A percentile compares a stretch with the other conserved stretches of the same genome.
These are phyloP conservation scores for Sanghuangporus weigelae DNA, from an alignment of 1,284 basidiomycete species.

Conservation along the genomic window DNA sequence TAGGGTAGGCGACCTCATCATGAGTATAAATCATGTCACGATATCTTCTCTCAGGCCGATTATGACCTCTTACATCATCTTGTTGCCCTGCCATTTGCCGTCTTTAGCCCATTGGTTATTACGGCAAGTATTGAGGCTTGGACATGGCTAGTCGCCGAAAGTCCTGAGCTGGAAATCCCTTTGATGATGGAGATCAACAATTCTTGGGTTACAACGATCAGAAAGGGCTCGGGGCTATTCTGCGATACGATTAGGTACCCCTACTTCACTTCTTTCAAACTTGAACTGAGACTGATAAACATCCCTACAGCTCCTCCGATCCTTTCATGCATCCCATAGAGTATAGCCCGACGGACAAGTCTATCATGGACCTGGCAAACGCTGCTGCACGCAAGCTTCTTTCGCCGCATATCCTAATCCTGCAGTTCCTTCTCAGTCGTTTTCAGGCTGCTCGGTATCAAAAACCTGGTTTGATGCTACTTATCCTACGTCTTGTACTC, in stretches of 20 bases:
- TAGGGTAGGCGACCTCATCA: conserved; percentile 39
- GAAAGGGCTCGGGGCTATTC: conserved; percentile 77
- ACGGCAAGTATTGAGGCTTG: conserved; percentile 90
- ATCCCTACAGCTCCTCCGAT: conserved; percentile 62
- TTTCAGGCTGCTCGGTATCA: conserved; percentile 92
- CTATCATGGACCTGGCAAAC: conserved; percentile 71
- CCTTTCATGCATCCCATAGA: conserved; percentile 85
- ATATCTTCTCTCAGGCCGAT: conserved; percentile 54
- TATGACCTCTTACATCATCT: conserved; percentile 85
- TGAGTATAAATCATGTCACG: neutral
- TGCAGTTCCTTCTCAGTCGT: conserved; percentile 90
- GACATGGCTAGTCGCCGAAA: conserved; percentile 94
- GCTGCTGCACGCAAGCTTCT: conserved; percentile 72
- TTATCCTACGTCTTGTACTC: conserved; percentile 82
- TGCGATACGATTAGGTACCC: conserved; percentile 73
- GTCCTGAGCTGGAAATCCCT: conserved; percentile 68
- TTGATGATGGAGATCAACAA: conserved; percentile 84
- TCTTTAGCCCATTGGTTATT: conserved; percentile 84
- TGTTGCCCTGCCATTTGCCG: conserved; percentile 84
- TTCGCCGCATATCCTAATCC: conserved; percentile 77
- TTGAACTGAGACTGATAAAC: conserved; percentile 10
- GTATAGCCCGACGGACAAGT: conserved; percentile 90
- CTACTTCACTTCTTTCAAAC: neutral
- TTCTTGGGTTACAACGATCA: conserved; percentile 84
- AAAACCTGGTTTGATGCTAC: conserved; percentile 78